A percentile compares a stretch with the other conserved stretches of the same genome.
phyloP scores from a whole-genome alignment of 192 early-diverging fungal species.

The Rhizophlyctis rosea region DNA sequence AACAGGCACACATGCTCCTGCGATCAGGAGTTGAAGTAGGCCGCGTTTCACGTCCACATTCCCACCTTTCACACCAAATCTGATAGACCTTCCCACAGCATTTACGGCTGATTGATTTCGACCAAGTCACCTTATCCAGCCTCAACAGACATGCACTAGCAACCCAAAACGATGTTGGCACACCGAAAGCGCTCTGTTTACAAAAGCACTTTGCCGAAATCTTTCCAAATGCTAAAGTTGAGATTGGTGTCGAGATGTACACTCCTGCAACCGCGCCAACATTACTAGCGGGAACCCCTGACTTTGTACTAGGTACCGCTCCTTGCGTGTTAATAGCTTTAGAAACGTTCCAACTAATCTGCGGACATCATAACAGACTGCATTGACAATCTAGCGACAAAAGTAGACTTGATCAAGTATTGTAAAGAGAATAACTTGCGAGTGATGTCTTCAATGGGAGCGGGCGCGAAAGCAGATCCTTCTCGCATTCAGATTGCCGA shows the following conservation, averaged over 20 bases:
- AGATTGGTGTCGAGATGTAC: slow-evolving; percentile 76
- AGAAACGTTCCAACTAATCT: too few relatives aligned
- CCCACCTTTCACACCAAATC: background rate
- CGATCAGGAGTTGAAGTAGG: slow-evolving; percentile 74
- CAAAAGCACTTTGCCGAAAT: slow-evolving; percentile 69
- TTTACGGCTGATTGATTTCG: slow-evolving; percentile 93
- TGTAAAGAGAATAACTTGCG: slow-evolving; percentile 71
- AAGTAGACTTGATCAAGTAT: slow-evolving; percentile 82
- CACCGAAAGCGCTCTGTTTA: slow-evolving; percentile 77
- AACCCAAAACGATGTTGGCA: slow-evolving; percentile 84
- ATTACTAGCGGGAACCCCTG: slow-evolving; percentile 65
- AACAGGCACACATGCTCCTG: slow-evolving; percentile 87
- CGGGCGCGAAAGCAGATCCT: slow-evolving; percentile 96
- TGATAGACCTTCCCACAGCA: slow-evolving; percentile 19
- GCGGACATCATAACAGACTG: too few relatives aligned
- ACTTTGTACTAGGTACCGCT: slow-evolving; percentile 38
- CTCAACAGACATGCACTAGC: slow-evolving; percentile 95
- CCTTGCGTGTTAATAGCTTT: too few relatives aligned
- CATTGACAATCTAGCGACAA: slow-evolving; percentile 96
- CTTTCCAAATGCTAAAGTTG: slow-evolving; percentile 75
- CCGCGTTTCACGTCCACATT: background rate
- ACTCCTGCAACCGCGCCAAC: slow-evolving; percentile 60
- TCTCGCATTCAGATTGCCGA: slow-evolving; percentile 95
- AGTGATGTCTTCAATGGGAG: slow-evolving; percentile 94
- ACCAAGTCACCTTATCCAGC: slow-evolving; percentile 91